Conservation (phyloP, 805 yeast genomes). For the Candida corydali region DNA sequence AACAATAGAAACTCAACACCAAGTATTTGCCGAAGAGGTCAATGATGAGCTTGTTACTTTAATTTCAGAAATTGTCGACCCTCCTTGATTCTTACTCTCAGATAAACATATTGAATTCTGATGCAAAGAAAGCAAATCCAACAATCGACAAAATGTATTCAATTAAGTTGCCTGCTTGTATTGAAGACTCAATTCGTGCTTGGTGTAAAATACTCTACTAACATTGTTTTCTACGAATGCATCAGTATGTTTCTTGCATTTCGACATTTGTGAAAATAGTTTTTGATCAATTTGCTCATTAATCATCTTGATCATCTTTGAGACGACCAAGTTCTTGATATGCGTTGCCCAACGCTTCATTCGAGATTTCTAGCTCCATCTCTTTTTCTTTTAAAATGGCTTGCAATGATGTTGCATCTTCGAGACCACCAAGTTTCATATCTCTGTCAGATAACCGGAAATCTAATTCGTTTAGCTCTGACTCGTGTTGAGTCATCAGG, state of each 20-base stretch:
- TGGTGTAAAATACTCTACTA: constrained; percentile 66
- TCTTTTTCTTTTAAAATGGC: constrained; percentile 60
- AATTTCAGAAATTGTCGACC: constrained; percentile 56
- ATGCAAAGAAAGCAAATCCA: constrained; percentile 73
- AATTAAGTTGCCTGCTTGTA: constrained; percentile 79
- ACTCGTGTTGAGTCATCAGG: constrained; percentile 57
- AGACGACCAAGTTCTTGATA: constrained; percentile 53
- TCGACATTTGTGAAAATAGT: constrained; percentile 43
- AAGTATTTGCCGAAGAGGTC: constrained; percentile 55
- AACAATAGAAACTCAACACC: constrained; percentile 65
- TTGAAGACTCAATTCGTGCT: constrained; percentile 69
- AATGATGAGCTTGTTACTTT: constrained; percentile 62
- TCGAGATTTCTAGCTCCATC: constrained; percentile 72
- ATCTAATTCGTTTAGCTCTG: constrained; percentile 54
- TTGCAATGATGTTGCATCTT: constrained; percentile 33
- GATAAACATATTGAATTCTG: constrained; percentile 70
- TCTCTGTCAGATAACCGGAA: constrained; percentile 35
- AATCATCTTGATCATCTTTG: constrained; percentile 45
- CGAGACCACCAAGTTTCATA: constrained; percentile 9
- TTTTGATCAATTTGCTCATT: constrained; percentile 58
- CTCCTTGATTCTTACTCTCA: constrained; percentile 57
- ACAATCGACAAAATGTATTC: constrained; percentile 61
- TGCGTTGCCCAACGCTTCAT: constrained; percentile 75
- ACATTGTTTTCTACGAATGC: constrained; percentile 67
- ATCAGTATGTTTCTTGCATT: constrained; percentile 56